Base-by-base conservation (phyloP, 2,329 filamentous ascomycete genomes). In the Aspergillus floridensis region DNA sequence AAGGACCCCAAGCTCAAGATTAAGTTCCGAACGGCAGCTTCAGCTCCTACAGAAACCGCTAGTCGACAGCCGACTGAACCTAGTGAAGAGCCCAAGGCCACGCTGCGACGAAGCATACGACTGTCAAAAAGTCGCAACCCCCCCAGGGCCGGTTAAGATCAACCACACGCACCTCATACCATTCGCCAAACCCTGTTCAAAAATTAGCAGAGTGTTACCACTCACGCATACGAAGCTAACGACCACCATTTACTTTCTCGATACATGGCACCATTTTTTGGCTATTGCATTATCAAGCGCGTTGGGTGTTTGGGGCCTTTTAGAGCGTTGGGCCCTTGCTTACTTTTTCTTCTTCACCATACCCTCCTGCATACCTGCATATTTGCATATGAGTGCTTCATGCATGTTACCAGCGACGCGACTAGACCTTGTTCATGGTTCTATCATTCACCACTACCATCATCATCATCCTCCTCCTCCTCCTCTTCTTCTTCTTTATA, bases 21-120 rank as follows among this genome's bases (percentile, higher is more conserved):
- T n/a, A 61, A 56, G 53, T 53, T 57, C 26, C 38, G 53, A 38
- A 35, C 55, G 11, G 58, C 48, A 44, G 12, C 38, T 44, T 14
- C 16, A 1, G 12, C 38, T 26, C 44, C 58, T n/a, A 59, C 55
- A 31, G 61, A 65, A 41, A 49, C 59, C n/a, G 31, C 57, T 26
- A 63, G 56, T 51, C 61, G 38, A 19, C 38, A 58, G 38, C 54
- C 57, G 35, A 59, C 44, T 29, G 64, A 66, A 26, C 53, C 63
- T 22, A 63, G 49, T 32, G 57, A 57, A 46, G 63, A 64, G 7
- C 58, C 22, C 32, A 68, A 66, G 47, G 62, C 38, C 12, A 7
- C 60, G 38, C 53, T 59, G 29, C 63, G 66, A 41, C 66, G 66
- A 21, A 68, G 66, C 53, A 58, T 65, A 19, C 66, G 66, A 11